Conservation (phyloP, 805 yeast species). For the Henningerozyma blattae region DNA sequence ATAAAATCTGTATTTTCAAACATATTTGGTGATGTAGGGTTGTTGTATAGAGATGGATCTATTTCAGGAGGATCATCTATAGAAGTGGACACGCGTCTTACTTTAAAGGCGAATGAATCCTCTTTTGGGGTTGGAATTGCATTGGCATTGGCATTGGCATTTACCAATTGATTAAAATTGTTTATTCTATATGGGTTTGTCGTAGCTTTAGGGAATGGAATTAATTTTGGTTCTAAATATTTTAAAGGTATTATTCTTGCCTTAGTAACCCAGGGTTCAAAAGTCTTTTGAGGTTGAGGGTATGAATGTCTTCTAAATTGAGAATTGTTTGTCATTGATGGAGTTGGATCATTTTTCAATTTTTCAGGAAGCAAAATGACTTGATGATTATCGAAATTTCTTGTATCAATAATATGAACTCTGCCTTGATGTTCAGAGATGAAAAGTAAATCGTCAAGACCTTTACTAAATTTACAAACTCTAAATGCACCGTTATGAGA, state of each 20-base stretch:
- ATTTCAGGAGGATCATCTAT: conserved; percentile 1
- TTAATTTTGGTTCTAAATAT: conserved; percentile 19
- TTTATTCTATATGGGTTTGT: not conserved
- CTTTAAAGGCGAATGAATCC: conserved; percentile 8
- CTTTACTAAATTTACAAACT: conserved; percentile 47
- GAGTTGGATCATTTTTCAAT: conserved; percentile 2
- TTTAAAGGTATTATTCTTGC: conserved; percentile 19
- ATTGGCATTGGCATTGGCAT: not conserved
- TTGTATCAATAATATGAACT: conserved; percentile 72
- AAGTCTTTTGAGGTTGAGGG: conserved; percentile 7
- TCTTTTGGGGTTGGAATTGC: not conserved
- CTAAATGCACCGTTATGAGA: conserved; percentile 55
- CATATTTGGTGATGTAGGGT: not conserved
- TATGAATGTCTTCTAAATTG: conserved; percentile 11
- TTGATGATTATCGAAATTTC: conserved; percentile 63
- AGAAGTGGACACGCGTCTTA: conserved; percentile 20
- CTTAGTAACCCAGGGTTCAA: conserved; percentile 18
- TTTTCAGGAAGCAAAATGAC: conserved; percentile 53
- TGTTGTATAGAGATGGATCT: not conserved
- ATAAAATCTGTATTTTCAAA: not conserved
- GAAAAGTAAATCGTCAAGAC: conserved; percentile 64
- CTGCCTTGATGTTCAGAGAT: conserved; percentile 79
- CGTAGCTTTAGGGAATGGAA: conserved; percentile 16
- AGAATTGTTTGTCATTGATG: not conserved
- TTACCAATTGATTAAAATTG: not conserved